phyloP scores from a whole-genome alignment of 257 asterid species.

The Asclepias syriaca region DNA sequence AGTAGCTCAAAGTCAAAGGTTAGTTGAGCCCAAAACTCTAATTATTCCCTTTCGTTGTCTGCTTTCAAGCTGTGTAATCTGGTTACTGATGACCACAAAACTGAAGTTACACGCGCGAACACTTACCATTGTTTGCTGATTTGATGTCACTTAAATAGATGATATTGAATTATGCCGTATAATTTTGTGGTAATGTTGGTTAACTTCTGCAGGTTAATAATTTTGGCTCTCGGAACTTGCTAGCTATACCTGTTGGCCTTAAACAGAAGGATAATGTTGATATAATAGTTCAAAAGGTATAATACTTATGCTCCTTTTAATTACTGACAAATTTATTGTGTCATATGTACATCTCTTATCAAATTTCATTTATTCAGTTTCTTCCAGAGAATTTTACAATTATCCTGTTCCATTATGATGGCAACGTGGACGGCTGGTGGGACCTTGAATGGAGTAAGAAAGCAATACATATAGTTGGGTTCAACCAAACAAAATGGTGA shows the following conservation, averaged over 20 bases:
- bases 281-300: conserved; percentile 61
- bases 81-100: not conserved
- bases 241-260: conserved; percentile 89
- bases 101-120: too few relatives aligned
- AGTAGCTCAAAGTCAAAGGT: conserved; percentile 60
- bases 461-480: conserved; percentile 85
- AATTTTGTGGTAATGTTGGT: not conserved
- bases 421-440: conserved; percentile 85
- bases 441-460: conserved; percentile 80
- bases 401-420: conserved; percentile 88
- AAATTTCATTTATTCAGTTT: conserved; percentile 59
- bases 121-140: not conserved
- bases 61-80: not conserved
- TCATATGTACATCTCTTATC: conserved; percentile 5
- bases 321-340: not conserved
- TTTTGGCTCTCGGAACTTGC: conserved; percentile 40
- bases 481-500: conserved; percentile 94
- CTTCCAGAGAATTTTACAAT: conserved; percentile 84
- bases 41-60: not conserved
- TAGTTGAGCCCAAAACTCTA: conserved; percentile 7
- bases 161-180: not conserved
- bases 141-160: not conserved
- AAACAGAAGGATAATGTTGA: conserved; percentile 73
- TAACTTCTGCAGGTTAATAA: conserved; percentile 39
- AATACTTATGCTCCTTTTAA: conserved; percentile 12